Evolutionary conservation across 2,329 filamentous ascomycete species (phyloP), one percentile per base, ranked within the genome.

Genomic region (Cordyceps tenuipes): DNA sequence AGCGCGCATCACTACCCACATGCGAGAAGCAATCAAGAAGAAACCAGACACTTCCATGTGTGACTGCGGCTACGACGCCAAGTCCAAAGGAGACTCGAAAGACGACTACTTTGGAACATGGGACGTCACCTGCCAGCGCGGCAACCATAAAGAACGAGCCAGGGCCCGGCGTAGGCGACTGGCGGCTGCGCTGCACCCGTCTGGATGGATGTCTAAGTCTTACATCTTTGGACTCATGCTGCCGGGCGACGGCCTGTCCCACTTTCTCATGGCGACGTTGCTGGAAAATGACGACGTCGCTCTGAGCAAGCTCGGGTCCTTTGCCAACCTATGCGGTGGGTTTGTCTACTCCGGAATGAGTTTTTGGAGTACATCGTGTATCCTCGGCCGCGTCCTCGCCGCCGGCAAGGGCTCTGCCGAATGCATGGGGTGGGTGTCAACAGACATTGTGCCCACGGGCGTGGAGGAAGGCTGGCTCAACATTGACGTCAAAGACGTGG

Each of bases 391-490:
- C 31, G 83, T 88, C 3, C 72, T 88, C 39, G 84, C 84, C 34
- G 84, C 84, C 31, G 81, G 82, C 8, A 79, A 79, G 57, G 84
- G 83, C 3, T 80, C 84, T 17, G 79, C 79, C 0, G 85, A 88
- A 67, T 85, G 85, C 67, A 84, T 88, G 82, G 85, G 85, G 56
- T 87, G 85, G 85, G 76, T 88, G 57, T 86, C 83, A 12, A 85
- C 81, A 34, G 80, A 84, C 57, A 76, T 87, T 19, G 66, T 78
- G 1, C 84, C 84, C 0, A 68, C 75, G 13, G 79, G 77, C 0
- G 66, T 80, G 17, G 72, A 71, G 7, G 79, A 84, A 51, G 82
- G 83, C 10, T 86, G 84, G 82, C 70, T 85, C 19, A 80, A 83
- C 60, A 77, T 87, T 51, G 78, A 82, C 23, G 79, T 79, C 15